phyloP scores from a whole-genome alignment of 2,329 filamentous ascomycete genomes.

The Paecilomyces sp. region DNA sequence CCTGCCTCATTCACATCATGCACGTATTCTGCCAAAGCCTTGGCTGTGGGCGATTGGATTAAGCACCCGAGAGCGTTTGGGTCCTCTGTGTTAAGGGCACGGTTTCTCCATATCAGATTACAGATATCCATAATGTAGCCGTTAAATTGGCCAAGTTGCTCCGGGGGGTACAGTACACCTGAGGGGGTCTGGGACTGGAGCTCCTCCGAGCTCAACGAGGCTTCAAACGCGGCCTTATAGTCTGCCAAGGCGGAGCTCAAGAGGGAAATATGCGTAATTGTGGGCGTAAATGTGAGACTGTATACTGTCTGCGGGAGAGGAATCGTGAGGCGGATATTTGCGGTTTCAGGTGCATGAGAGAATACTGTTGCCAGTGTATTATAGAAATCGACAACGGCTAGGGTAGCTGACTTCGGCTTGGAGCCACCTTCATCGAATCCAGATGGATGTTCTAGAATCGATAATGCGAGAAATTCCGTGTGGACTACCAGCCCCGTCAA shows the following conservation, averaged over 20 bases:
- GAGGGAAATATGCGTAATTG: constrained; percentile 57
- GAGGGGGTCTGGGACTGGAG: constrained; percentile 24
- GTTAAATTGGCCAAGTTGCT: constrained; percentile 66
- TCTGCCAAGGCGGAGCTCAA: constrained; percentile 61
- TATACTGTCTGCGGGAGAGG: constrained; percentile 65
- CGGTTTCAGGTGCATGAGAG: constrained; percentile 44
- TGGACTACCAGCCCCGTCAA: constrained; percentile 42
- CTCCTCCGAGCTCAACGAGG: constrained; percentile 41
- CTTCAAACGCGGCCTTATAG: constrained; percentile 70
- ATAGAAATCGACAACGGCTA: constrained; percentile 60
- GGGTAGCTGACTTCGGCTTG: constrained; percentile 29
- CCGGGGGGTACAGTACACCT: constrained; percentile 45
- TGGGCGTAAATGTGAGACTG: constrained; percentile 59
- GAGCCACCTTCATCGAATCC: constrained; percentile 12
- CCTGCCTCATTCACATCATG: constrained; percentile 27
- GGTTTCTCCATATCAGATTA: constrained; percentile 72
- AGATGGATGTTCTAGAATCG: constrained; percentile 50
- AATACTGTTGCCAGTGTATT: constrained; percentile 55
- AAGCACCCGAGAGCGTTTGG: constrained; percentile 52
- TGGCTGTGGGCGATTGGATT: constrained; percentile 40
- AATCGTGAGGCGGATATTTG: constrained; percentile 58
- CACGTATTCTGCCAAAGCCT: constrained; percentile 36
- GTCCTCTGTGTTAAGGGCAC: constrained; percentile 61
- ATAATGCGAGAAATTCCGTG: constrained; percentile 49
- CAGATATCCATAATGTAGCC: constrained; percentile 81